Conservation (phyloP, 805 yeast species). For the Saturnispora gosingensis region DNA sequence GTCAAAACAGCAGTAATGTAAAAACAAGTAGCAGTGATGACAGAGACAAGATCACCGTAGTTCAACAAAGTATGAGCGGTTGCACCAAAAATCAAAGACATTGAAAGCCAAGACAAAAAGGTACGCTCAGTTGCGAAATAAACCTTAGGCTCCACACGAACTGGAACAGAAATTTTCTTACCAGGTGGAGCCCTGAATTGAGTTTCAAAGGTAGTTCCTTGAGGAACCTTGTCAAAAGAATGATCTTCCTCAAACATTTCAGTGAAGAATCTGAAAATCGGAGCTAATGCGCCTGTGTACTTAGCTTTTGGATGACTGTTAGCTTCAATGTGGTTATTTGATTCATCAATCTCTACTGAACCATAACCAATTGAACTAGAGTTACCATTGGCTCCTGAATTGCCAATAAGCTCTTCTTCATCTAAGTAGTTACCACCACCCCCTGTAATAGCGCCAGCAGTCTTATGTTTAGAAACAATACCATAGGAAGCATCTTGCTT, state of each 20-base stretch:
- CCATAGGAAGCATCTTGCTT: slow-evolving; percentile 50
- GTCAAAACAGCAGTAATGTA: slow-evolving; percentile 71
- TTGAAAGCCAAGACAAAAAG: slow-evolving; percentile 85
- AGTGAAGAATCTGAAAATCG: slow-evolving; percentile 13
- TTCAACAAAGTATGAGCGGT: slow-evolving; percentile 80
- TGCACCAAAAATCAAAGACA: slow-evolving; percentile 79
- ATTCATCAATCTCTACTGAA: slow-evolving; percentile 24
- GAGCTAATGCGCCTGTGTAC: slow-evolving; percentile 13
- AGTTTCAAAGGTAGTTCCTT: slow-evolving; percentile 54
- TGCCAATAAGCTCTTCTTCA: slow-evolving; percentile 55
- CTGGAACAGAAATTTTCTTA: slow-evolving; percentile 82
- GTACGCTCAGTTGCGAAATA: slow-evolving; percentile 98
- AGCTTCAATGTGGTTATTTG: slow-evolving; percentile 23
- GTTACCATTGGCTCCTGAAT: slow-evolving; percentile 5
- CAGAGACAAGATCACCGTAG: slow-evolving; percentile 68
- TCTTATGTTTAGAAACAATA: slow-evolving; percentile 41
- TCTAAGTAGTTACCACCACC: slow-evolving; percentile 52
- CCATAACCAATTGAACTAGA: slow-evolving; percentile 18
- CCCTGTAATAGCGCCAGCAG: neutral
- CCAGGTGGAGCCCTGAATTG: slow-evolving; percentile 74
- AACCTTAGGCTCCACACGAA: slow-evolving; percentile 97
- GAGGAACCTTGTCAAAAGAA: slow-evolving; percentile 47
- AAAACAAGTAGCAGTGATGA: slow-evolving; percentile 80
- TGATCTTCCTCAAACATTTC: slow-evolving; percentile 28
- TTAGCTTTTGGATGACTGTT: slow-evolving; percentile 5